Conservation (phyloP, 2,329 filamentous ascomycete genomes). For the Nannizzia gypsea region DNA sequence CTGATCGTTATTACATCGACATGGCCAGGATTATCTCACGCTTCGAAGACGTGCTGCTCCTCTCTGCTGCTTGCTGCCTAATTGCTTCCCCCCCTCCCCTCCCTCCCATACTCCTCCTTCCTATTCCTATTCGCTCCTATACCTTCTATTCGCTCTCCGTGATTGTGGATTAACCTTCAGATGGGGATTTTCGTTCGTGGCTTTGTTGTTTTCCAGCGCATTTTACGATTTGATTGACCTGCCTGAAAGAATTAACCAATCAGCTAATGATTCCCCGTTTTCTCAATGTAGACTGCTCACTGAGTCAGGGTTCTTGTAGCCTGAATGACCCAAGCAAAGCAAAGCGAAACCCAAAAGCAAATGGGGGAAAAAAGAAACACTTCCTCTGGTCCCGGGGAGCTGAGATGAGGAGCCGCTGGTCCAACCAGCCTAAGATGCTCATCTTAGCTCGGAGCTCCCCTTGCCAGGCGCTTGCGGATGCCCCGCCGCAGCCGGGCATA, state of each 20-base stretch:
- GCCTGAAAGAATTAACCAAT: constrained; percentile 21
- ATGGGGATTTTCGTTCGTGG: neutral
- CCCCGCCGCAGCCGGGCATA: neutral
- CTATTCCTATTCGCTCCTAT: neutral
- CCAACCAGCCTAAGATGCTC: neutral
- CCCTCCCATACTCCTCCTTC: no score
- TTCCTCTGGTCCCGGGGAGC: neutral
- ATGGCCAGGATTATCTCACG: neutral
- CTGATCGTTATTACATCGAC: neutral
- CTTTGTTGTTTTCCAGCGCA: constrained; percentile 1
- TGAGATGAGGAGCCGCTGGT: neutral
- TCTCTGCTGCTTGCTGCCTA: neutral
- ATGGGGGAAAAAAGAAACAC: no score
- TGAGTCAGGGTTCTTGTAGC: constrained; percentile 38
- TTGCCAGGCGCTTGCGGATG: neutral
- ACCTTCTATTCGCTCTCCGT: neutral
- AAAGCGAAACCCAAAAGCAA: neutral
- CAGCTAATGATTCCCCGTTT: constrained; percentile 16
- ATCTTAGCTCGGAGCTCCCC: neutral
- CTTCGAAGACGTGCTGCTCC: neutral
- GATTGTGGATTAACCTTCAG: neutral
- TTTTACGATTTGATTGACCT: constrained; percentile 4
- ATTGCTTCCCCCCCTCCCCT: neutral
- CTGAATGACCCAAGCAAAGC: neutral
- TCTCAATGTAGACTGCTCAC: constrained; percentile 34